Evolutionary conservation across 2,329 filamentous ascomycete species (phyloP).

Genomic region (Paecilomyces formosus): DNA sequence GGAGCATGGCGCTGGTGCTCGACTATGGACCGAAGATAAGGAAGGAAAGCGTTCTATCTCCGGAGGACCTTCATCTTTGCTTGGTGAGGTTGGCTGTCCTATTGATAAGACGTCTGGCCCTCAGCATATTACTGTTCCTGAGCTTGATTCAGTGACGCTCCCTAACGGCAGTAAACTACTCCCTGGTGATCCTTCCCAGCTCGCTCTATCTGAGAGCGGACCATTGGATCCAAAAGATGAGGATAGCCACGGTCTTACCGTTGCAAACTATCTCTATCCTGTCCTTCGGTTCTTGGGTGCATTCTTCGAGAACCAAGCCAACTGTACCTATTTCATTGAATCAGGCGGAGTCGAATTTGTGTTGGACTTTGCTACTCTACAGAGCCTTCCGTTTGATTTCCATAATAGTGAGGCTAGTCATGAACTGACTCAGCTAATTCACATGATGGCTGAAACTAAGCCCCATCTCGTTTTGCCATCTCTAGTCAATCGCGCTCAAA

Average conservation of each 20-base stretch:
- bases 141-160: constrained; percentile 20
- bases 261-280: constrained; percentile 66
- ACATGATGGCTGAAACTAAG: constrained; percentile 71
- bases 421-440: constrained; percentile 65
- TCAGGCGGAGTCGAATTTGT: constrained; percentile 75
- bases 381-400: constrained; percentile 69
- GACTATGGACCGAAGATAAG: constrained; percentile 59
- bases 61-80: constrained; percentile 40
- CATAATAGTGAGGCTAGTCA: constrained; percentile 60
- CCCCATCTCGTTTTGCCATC: constrained; percentile 76
- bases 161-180: constrained; percentile 30
- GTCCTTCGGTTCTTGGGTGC: constrained; percentile 68
- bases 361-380: constrained; percentile 74
- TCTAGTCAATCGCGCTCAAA: constrained; percentile 65
- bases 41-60: constrained; percentile 55
- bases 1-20: constrained; percentile 66
- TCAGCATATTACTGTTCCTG: constrained; percentile 17
- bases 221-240: constrained; percentile 41
- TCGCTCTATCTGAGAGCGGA: constrained; percentile 16
- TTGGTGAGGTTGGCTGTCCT: constrained; percentile 26
- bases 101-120: constrained; percentile 16
- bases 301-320: constrained; percentile 65
- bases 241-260: constrained; percentile 44
- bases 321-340: constrained; percentile 69
- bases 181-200: constrained; percentile 20